Base-by-base conservation (phyloP, 2,329 filamentous ascomycete genomes). In the Aspergillus japonicus region DNA sequence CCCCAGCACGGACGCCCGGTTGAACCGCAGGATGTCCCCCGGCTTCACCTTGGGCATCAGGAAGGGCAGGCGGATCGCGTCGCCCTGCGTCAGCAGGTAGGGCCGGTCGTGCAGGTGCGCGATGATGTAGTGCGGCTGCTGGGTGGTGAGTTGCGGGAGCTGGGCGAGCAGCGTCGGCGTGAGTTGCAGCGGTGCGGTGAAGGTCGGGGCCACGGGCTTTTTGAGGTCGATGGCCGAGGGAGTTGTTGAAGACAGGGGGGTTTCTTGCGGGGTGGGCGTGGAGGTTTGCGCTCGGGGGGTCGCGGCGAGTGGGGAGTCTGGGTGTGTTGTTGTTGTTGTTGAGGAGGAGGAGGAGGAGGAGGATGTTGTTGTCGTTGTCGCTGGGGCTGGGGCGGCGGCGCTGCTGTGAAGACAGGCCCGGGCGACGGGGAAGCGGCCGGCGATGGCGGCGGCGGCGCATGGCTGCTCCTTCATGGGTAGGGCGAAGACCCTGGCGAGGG, bases 1-100 rank as follows among this genome's bases (percentile, higher is more conserved):
- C 29, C 95, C 95, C 49, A 99, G 79, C 56, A 89, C 82, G 47
- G 87, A 89, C 24, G 92, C 95, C 58, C 92, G 89, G 79, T 96
- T 94, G 59, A 99, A 83, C 6, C 93, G 90, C 61, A 99, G 82
- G 42, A 96, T 81, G 73, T 98, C 94, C 31, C 95, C 95, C 0
- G 92, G 88, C 7, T 83, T 78, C 5, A 92, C 90, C 26, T 85
- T 87, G 2, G 87, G 86, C 87, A 95, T 91, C 69, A 85, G 84
- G 80, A 93, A 93, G 5, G 91, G 91, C 55, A 95, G 85, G 39
- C 90, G 89, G 54, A 95, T 77, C 61, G 83, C 81, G 78, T 95
- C 91, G 66, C 91, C 91, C 49, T 83, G 80, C 0, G 80, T 82
- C 54, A 82, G 69, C 24, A 82, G 76, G 69, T 80, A 82, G n/a